phyloP scores from a whole-genome alignment of 2,329 filamentous ascomycete species.

The Colletotrichum sp. region DNA sequence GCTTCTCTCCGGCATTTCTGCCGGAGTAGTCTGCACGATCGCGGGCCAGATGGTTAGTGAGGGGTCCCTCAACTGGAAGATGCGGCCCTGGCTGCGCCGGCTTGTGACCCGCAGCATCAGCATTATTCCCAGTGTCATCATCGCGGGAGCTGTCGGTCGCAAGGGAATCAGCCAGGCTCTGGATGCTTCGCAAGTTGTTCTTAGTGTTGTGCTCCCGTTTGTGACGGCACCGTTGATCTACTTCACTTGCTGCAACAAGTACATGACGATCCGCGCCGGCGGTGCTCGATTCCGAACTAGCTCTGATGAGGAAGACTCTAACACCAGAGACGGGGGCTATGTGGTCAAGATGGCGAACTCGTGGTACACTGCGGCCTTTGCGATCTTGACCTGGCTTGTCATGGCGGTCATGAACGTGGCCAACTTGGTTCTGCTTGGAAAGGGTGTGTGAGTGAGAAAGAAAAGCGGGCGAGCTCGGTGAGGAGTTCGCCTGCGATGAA shows the following conservation, averaged over 20 bases:
- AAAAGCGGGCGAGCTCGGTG: not conserved
- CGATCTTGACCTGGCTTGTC: conserved; percentile 70
- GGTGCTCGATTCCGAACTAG: conserved; percentile 37
- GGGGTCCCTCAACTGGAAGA: conserved; percentile 77
- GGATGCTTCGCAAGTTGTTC: conserved; percentile 77
- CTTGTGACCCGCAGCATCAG: conserved; percentile 80
- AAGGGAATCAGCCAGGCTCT: conserved; percentile 74
- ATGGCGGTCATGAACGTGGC: conserved; percentile 84
- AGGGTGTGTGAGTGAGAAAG: not conserved
- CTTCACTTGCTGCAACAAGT: conserved; percentile 80
- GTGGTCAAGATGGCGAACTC: conserved; percentile 73
- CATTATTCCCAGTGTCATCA: conserved; percentile 82
- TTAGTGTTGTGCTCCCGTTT: conserved; percentile 82
- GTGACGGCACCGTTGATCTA: conserved; percentile 84
- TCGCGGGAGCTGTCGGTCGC: conserved; percentile 78
- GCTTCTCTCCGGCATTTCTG: conserved; percentile 79
- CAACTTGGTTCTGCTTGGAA: conserved; percentile 68
- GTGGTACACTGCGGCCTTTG: conserved; percentile 65
- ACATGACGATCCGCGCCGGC: conserved; percentile 73
- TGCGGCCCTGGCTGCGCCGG: conserved; percentile 79
- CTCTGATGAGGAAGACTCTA: conserved; percentile 25
- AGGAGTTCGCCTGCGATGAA: not conserved
- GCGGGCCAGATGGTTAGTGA: conserved; percentile 89
- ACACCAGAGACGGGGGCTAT: conserved; percentile 21
- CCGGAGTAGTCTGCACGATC: conserved; percentile 89